Conservation (phyloP, 2,329 filamentous ascomycete genomes). For the Pseudogymnoascus sp. region DNA sequence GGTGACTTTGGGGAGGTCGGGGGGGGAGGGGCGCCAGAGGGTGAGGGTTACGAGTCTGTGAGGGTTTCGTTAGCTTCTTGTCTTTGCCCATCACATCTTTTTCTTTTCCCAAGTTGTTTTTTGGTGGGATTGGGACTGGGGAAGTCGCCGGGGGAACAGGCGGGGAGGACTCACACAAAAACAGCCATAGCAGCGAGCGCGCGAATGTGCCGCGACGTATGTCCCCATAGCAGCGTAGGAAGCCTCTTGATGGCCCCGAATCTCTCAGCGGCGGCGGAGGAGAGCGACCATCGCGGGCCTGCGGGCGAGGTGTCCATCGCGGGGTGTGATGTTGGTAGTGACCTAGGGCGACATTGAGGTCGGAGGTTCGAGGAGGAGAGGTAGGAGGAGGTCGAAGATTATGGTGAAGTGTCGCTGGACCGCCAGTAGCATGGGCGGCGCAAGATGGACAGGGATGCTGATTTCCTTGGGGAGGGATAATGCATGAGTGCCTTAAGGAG, state of each 20-base stretch:
- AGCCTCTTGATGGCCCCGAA: not conserved
- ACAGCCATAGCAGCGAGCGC: not conserved
- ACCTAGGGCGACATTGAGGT: not conserved
- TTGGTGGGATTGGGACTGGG: constrained; percentile 19
- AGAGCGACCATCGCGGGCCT: not conserved
- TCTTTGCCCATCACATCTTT: constrained; percentile 21
- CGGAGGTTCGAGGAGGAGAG: not conserved
- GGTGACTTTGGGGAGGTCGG: constrained; percentile 23
- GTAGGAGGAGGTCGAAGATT: not conserved
- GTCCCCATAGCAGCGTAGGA: not conserved
- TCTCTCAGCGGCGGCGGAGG: not conserved
- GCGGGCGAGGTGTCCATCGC: not conserved
- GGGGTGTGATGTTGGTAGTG: not conserved
- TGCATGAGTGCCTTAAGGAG: not conserved
- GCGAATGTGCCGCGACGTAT: not conserved
- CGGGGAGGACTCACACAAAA: constrained; percentile 4
- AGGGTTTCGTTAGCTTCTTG: not conserved
- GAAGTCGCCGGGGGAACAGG: not conserved
- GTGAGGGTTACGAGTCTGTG: constrained; percentile 29
- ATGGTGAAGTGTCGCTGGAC: not conserved
- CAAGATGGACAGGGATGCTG: not conserved
- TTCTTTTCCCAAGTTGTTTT: constrained; percentile 32
- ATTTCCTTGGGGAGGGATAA: not conserved
- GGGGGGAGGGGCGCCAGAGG: constrained; percentile 26
- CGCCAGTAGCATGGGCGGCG: not conserved